Conservation (phyloP, 257 asterid species). For the Fraxinus pennsylvanica region DNA sequence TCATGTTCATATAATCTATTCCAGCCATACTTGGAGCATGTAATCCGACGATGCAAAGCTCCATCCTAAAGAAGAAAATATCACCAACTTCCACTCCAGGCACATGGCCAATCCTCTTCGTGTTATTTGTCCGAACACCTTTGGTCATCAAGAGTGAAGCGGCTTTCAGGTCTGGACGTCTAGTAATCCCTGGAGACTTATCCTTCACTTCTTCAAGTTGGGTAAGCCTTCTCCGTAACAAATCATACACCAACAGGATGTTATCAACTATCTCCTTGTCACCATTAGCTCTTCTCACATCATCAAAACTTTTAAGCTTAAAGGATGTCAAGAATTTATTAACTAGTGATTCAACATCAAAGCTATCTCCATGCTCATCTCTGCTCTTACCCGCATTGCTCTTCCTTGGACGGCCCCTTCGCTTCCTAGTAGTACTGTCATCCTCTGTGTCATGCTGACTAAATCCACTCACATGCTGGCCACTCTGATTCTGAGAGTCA, state of each 20-base stretch:
- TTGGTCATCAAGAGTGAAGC: slow-evolving; percentile 58
- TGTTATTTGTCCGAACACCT: slow-evolving; percentile 65
- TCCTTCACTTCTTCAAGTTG: slow-evolving; percentile 68
- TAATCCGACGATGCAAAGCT: slow-evolving; percentile 75
- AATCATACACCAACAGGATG: slow-evolving; percentile 56
- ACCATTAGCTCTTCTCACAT: slow-evolving; percentile 40
- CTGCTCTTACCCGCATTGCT: slow-evolving; percentile 16
- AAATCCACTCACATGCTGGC: slow-evolving; percentile 31
- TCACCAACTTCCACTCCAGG: slow-evolving; percentile 91
- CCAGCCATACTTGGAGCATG: slow-evolving; percentile 96
- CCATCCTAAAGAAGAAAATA: slow-evolving; percentile 88
- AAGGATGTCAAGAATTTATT: slow-evolving; percentile 29
- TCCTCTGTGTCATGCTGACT: slow-evolving; percentile 32
- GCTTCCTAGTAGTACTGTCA: slow-evolving; percentile 29
- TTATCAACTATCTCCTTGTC: slow-evolving; percentile 45
- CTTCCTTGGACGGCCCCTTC: slow-evolving; percentile 34
- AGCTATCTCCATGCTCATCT: slow-evolving; percentile 16
- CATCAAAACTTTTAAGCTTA: slow-evolving; percentile 32
- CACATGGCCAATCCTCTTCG: slow-evolving; percentile 67
- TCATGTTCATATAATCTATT: slow-evolving; percentile 76
- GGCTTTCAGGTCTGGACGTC: slow-evolving; percentile 77
- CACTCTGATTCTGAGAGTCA: slow-evolving; percentile 52
- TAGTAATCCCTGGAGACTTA: slow-evolving; percentile 40
- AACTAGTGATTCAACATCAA: slow-evolving; percentile 37
- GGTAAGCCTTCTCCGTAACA: slow-evolving; percentile 60